A percentile compares a stretch with the other conserved stretches of the same genome.
phyloP scores from a whole-genome alignment of 2,329 filamentous ascomycete species.

The Pseudohalonectria lignicola region DNA sequence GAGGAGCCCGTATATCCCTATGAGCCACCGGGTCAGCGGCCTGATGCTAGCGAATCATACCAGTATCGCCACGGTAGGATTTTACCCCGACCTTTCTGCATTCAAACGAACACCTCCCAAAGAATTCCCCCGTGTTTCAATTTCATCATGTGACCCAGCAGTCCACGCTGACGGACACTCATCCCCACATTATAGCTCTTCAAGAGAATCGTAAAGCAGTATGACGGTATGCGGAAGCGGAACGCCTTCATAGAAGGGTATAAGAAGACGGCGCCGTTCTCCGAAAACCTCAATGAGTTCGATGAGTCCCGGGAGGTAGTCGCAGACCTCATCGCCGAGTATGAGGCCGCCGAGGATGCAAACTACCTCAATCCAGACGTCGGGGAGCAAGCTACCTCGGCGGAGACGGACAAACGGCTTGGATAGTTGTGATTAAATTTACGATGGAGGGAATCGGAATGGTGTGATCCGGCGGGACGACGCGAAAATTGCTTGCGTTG shows the following conservation, averaged over 20 bases:
- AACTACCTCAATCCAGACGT: slow-evolving; percentile 76
- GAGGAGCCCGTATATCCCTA: slow-evolving; percentile 90
- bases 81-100: not conserved
- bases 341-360: slow-evolving; percentile 85
- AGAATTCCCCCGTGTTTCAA: too few relatives aligned
- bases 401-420: slow-evolving; percentile 40
- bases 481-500: too few relatives aligned
- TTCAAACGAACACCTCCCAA: not conserved
- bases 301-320: slow-evolving; percentile 91
- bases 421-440: too few relatives aligned
- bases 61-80: slow-evolving; percentile 73
- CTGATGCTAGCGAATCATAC: slow-evolving; percentile 98
- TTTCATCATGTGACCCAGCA: too few relatives aligned
- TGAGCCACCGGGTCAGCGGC: slow-evolving; percentile 87
- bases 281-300: slow-evolving; percentile 86
- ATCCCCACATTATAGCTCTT: slow-evolving; percentile 68
- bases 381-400: slow-evolving; percentile 39
- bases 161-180: too few relatives aligned
- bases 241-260: slow-evolving; percentile 96
- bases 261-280: slow-evolving; percentile 89
- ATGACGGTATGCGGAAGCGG: slow-evolving; percentile 87
- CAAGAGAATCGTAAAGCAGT: slow-evolving; percentile 85
- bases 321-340: slow-evolving; percentile 82
- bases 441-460: too few relatives aligned
- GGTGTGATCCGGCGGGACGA: too few relatives aligned